Conservation (phyloP, 78 protist species). For the Protostelium mycophagum region DNA sequence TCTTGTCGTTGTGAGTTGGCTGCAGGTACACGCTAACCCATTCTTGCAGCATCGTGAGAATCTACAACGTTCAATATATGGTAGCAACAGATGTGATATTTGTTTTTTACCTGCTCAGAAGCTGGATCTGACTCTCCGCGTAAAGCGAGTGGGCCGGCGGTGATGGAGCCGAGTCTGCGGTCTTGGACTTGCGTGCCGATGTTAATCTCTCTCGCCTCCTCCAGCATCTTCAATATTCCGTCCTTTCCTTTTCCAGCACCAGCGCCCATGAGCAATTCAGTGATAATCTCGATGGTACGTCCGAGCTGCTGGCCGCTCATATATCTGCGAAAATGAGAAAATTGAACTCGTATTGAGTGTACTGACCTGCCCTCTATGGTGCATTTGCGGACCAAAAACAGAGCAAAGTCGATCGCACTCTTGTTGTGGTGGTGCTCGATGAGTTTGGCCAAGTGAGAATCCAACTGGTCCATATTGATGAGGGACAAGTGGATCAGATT, state of each 20-base stretch:
- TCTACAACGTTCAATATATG: neutral
- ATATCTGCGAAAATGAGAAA: too few relatives aligned
- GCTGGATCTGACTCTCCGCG: too few relatives aligned
- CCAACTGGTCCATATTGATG: slow-evolving; percentile 58
- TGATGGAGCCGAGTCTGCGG: neutral
- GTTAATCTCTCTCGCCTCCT: neutral
- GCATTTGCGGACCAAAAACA: slow-evolving; percentile 20
- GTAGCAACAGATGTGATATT: too few relatives aligned
- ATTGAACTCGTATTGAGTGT: too few relatives aligned
- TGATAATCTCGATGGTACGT: slow-evolving; percentile 28
- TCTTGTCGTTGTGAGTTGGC: neutral
- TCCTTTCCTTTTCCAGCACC: neutral
- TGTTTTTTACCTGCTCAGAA: too few relatives aligned
- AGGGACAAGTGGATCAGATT: slow-evolving; percentile 60
- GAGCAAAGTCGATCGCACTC: slow-evolving; percentile 33
- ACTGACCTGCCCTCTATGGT: slow-evolving; percentile 16
- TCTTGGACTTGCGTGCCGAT: neutral
- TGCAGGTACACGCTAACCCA: neutral
- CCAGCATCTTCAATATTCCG: neutral
- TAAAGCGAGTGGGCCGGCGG: neutral
- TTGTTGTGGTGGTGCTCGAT: slow-evolving; percentile 1
- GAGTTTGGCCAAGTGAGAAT: slow-evolving; percentile 31
- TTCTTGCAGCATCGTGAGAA: neutral
- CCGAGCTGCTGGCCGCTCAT: slow-evolving; percentile 27
- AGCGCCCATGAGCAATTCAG: slow-evolving; percentile 8